Evolutionary conservation across 805 yeast genomes (phyloP).

Genomic region (Ogataea haglerorum): DNA sequence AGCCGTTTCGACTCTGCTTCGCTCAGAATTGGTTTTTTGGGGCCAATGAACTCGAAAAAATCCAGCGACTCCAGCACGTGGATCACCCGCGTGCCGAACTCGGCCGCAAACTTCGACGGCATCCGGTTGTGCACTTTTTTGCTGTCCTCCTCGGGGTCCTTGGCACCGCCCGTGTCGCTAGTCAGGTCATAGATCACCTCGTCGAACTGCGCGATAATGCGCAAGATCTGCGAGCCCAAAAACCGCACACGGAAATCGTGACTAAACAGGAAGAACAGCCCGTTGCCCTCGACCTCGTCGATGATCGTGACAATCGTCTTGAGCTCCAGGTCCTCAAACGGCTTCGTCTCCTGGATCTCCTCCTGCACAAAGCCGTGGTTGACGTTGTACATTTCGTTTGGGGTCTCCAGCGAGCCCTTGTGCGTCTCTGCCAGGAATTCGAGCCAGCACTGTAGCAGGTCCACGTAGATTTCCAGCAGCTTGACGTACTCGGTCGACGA

Average conservation of each 20-base stretch:
- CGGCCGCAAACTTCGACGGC: slow-evolving; percentile 73
- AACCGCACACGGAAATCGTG: slow-evolving; percentile 76
- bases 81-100: slow-evolving; percentile 70
- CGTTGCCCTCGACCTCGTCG: slow-evolving; percentile 96
- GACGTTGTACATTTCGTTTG: slow-evolving; percentile 34
- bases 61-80: slow-evolving; percentile 73
- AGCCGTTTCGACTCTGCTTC: slow-evolving; percentile 78
- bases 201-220: slow-evolving; percentile 83
- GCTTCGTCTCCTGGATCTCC: slow-evolving; percentile 42
- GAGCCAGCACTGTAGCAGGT: slow-evolving; percentile 79
- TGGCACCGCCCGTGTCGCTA: slow-evolving; percentile 11
- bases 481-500: slow-evolving; percentile 59
- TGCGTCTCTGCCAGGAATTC: slow-evolving; percentile 48
- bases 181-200: slow-evolving; percentile 61
- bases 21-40: slow-evolving; percentile 49
- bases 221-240: slow-evolving; percentile 69
- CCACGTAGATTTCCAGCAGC: slow-evolving; percentile 69
- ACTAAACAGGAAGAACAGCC: slow-evolving; percentile 84
- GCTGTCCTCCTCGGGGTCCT: slow-evolving; percentile 16
- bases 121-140: slow-evolving; percentile 47
- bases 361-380: slow-evolving; percentile 34
- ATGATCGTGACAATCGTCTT: slow-evolving; percentile 78
- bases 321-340: slow-evolving; percentile 66
- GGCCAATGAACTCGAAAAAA: slow-evolving; percentile 57
- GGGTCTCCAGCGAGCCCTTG: slow-evolving; percentile 27